Evolutionary conservation across 2,329 filamentous ascomycete species (phyloP).

Genomic region (Penicillium vulpinum): DNA sequence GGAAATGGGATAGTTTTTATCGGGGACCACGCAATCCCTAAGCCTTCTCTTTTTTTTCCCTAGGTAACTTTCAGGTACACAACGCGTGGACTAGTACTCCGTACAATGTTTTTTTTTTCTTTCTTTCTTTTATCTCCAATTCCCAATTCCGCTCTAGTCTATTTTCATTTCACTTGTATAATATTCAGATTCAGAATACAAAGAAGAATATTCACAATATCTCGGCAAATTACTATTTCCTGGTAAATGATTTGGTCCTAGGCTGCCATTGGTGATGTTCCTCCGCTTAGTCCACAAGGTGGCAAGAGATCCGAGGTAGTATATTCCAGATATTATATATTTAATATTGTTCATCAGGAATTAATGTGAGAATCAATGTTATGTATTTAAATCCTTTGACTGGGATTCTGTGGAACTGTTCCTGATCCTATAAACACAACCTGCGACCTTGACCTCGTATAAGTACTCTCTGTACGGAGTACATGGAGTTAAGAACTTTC

Average conservation of each 20-base stretch:
- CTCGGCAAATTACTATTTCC: background rate
- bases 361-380: too few relatives aligned
- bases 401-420: background rate
- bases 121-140: background rate
- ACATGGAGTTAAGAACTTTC: too few relatives aligned
- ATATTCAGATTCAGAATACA: too few relatives aligned
- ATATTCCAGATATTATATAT: too few relatives aligned
- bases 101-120: background rate
- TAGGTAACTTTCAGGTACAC: too few relatives aligned
- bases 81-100: too few relatives aligned
- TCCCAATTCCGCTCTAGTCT: background rate
- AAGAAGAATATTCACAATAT: background rate
- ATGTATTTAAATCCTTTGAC: too few relatives aligned
- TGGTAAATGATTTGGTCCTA: conserved; percentile 13
- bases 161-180: background rate
- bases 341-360: too few relatives aligned
- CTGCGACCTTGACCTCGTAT: too few relatives aligned
- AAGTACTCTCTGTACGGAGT: too few relatives aligned
- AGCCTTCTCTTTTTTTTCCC: too few relatives aligned
- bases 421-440: background rate
- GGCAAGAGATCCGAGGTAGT: background rate
- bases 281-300: conserved; percentile 1
- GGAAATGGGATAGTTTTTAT: background rate
- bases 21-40: background rate
- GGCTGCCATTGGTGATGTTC: conserved; percentile 19